Evolutionary conservation across 345 rosid genomes (phyloP).

Genomic region (Salix caprea): DNA sequence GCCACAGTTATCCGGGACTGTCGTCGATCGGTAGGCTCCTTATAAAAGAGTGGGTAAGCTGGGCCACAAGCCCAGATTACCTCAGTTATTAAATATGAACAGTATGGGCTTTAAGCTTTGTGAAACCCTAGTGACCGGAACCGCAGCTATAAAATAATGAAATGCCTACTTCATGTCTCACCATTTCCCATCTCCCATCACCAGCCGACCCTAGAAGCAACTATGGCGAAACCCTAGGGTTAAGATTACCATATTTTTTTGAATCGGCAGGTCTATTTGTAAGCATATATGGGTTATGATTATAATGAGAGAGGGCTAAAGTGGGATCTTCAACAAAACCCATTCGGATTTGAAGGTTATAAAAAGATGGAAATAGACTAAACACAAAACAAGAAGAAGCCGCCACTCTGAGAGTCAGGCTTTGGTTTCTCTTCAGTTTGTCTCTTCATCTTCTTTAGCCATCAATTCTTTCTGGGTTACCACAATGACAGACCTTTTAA

Average conservation of each 20-base stretch:
- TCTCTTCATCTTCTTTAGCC: background rate
- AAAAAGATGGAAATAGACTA: background rate
- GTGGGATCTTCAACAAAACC: constrained; percentile 31
- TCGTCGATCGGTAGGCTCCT: background rate
- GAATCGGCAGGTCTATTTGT: no score
- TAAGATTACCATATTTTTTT: no score
- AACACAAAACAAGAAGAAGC: constrained; percentile 21
- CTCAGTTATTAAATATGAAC: background rate
- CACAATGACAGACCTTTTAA: constrained; percentile 30
- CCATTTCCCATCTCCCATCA: no score
- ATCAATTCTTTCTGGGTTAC: constrained; percentile 20
- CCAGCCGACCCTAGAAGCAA: background rate
- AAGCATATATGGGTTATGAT: constrained; percentile 38
- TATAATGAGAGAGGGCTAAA: constrained; percentile 60
- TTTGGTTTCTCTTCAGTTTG: constrained; percentile 20
- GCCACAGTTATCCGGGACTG: background rate
- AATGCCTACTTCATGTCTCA: background rate
- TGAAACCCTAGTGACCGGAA: background rate
- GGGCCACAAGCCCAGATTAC: background rate
- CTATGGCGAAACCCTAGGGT: background rate
- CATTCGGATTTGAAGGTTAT: background rate
- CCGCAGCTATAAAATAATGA: background rate
- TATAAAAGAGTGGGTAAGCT: background rate
- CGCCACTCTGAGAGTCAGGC: constrained; percentile 19
- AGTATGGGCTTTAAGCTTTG: background rate